Base-by-base conservation (phyloP, 148 eudicot genomes). In the Rhododendron simsii region DNA sequence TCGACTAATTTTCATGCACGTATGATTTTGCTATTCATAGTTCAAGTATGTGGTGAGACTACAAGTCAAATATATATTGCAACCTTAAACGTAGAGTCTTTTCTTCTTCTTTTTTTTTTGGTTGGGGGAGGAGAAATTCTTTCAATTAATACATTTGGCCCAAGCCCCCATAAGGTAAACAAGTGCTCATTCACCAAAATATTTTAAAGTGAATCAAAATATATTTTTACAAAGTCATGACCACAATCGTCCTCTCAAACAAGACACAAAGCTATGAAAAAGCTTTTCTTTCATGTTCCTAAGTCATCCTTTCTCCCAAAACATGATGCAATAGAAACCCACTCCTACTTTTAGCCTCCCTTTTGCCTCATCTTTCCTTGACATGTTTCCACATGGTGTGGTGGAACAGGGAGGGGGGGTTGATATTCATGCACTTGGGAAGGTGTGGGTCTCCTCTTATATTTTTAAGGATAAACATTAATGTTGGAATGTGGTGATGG, bases 341-440 rank as follows among this genome's bases (percentile, higher is more conserved):
- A 81, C 48, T 73, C 44, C 82, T 20, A 84, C 89, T 89, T 86
- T 87, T 48, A 87, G 92, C 90, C 92, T 79, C 91, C 89, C 86
- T 90, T 87, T 85, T 89, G 94, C 93, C 91, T 85, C 89, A 88
- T 85, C 91, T 93, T 93, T 93, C 86, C 57, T 87, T 85, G 87
- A 87, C 92, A 92, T 91, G 89, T 87, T 88, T 26, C 89, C 69
- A 82, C 37, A 85, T 85, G 92, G 84, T 78, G 80, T 57, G 77
- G 90, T 88, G 83, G 35, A 50, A 20, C 3, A 9, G 28, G 65
- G 86, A 28, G 30, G 51, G 85, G 83, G 63, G 23, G 23, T 41
- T 16, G 83, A 78, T 84, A 80, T 86, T 79, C 86, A 77, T 83
- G 85, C 85, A 88, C 87, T 75, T 88, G 78, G 86, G 81, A 78